These are phyloP conservation scores for Liquidambar formosana DNA, from an alignment of 164 flowering plant genomes.

Conservation along the genomic window DNA sequence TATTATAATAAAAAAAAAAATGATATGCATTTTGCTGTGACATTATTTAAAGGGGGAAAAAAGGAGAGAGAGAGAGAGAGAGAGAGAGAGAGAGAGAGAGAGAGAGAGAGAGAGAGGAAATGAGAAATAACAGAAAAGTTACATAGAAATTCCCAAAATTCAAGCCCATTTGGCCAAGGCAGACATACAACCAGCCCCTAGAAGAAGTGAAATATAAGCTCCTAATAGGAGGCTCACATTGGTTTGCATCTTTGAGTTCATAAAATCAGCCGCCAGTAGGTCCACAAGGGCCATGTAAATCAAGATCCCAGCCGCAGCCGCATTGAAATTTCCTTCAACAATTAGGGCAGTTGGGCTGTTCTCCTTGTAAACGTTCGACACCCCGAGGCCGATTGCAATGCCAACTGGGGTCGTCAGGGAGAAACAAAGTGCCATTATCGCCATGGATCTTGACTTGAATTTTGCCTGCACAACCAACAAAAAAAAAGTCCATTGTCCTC, in stretches of 20 bases:
- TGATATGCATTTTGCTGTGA: too few species aligned
- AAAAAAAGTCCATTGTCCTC: too few species aligned
- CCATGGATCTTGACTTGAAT: conserved; percentile 33
- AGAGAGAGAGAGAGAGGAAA: too few species aligned
- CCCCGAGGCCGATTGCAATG: conserved; percentile 48
- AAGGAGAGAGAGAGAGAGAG: too few species aligned
- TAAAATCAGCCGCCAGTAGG: too few species aligned
- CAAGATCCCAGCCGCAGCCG: conserved; percentile 57
- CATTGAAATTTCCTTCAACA: conserved; percentile 41
- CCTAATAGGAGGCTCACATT: conserved; percentile 39
- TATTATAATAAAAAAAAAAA: too few species aligned
- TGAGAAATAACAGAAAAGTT: too few species aligned
- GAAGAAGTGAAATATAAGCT: conserved; percentile 39
- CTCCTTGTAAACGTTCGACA: conserved; percentile 38
- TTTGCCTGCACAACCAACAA: conserved; percentile 33
- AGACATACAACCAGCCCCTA: conserved; percentile 53
- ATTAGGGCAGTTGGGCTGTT: conserved; percentile 40
- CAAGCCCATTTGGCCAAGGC: conserved; percentile 58
- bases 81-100: not conserved
- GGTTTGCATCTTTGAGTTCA: conserved; percentile 42
- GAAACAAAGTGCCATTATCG: conserved; percentile 47
- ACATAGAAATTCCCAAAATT: not conserved
- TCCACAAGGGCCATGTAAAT: conserved; percentile 65
- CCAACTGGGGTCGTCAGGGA: conserved; percentile 58
- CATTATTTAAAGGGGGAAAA: too few species aligned